Conservation (phyloP, 148 eudicot genomes). For the Limonium bicolor region DNA sequence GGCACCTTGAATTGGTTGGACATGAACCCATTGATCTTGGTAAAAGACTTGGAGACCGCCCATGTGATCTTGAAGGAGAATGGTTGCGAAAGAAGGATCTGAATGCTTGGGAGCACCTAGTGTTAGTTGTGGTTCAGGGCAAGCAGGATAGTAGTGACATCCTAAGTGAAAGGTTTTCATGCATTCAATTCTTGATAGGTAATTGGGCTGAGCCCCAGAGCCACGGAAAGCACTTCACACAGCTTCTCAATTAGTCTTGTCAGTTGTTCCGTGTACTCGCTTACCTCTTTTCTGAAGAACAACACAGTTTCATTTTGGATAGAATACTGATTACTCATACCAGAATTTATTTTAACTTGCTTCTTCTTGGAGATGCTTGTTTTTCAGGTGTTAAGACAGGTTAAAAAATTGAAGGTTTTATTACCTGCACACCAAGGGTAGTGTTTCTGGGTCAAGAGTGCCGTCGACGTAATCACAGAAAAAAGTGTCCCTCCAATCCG, state of each 20-base stretch:
- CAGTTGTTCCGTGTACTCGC: constrained; percentile 21
- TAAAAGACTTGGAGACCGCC: constrained; percentile 42
- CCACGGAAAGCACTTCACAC: constrained; percentile 21
- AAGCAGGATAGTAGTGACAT: constrained; percentile 35
- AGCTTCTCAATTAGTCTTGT: constrained; percentile 25
- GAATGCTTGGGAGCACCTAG: constrained; percentile 32
- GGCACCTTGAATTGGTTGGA: constrained; percentile 24
- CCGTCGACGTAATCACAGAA: constrained; percentile 27
- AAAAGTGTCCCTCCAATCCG: constrained; percentile 45
- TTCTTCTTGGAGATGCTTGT: no score
- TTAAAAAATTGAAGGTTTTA: background rate
- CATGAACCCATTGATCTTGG: constrained; percentile 34
- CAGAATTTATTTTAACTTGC: background rate
- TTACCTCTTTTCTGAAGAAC: constrained; percentile 21
- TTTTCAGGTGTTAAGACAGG: background rate
- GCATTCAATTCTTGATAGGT: constrained; percentile 24
- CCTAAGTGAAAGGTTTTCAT: constrained; percentile 26
- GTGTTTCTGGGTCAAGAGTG: constrained; percentile 18
- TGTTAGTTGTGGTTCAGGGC: constrained; percentile 40
- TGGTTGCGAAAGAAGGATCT: constrained; percentile 35
- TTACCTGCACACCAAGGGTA: constrained; percentile 44
- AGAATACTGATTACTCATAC: background rate
- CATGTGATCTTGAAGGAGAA: constrained; percentile 31
- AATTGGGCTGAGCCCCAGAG: constrained; percentile 26
- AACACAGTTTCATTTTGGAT: background rate